These are phyloP conservation scores for Yamadazyma jaroonii DNA, from an alignment of 1,139 yeast species.

Conservation along the genomic window DNA sequence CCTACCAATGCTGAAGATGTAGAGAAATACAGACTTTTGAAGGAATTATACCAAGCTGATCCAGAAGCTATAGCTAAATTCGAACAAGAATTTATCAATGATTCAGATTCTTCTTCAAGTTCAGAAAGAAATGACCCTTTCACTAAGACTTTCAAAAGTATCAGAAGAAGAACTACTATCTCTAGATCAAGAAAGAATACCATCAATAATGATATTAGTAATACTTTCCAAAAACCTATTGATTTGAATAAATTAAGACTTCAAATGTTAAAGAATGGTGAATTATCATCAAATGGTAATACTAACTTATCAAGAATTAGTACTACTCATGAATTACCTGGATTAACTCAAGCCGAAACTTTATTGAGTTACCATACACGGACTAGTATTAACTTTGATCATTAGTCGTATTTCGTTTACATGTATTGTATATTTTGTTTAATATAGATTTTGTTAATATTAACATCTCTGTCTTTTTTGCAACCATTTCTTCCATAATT, in stretches of 20 bases:
- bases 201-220: constrained; percentile 18
- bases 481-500: too few species aligned
- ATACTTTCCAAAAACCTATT: constrained; percentile 33
- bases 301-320: constrained; percentile 37
- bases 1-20: constrained; percentile 54
- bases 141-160: constrained; percentile 33
- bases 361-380: constrained; percentile 44
- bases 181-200: constrained; percentile 35
- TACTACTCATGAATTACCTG: constrained; percentile 50
- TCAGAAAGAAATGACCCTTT: constrained; percentile 18
- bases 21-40: constrained; percentile 40
- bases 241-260: constrained; percentile 35
- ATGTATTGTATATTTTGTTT: constrained; percentile 5
- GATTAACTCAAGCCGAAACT: constrained; percentile 50
- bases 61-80: constrained; percentile 35
- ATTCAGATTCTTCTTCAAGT: constrained; percentile 1
- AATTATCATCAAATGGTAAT: constrained; percentile 32
- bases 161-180: constrained; percentile 27
- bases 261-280: constrained; percentile 43
- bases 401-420: not conserved
- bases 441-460: not conserved
- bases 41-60: constrained; percentile 31
- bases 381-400: constrained; percentile 31
- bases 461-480: too few species aligned
- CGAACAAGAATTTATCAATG: constrained; percentile 21